Percentiles rank a stretch among this genome's conserved stretches.
Conservation (phyloP, 2,329 filamentous ascomycete genomes). For the Paramyrothecium sp. region DNA sequence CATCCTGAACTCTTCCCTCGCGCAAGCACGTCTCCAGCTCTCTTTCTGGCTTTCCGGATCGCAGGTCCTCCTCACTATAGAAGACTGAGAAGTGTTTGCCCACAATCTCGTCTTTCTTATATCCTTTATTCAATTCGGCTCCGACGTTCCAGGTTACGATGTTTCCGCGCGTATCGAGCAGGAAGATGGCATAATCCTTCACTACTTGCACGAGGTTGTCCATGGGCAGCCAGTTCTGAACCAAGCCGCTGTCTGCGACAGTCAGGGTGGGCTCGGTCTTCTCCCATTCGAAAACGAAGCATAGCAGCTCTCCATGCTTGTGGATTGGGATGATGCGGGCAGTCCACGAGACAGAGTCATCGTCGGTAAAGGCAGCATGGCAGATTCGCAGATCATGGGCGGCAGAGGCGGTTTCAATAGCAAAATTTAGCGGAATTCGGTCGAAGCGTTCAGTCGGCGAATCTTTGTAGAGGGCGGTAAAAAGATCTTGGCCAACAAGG, state of each 20-base stretch:
- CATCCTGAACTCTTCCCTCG: conserved; percentile 56
- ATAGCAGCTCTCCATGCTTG: conserved; percentile 22
- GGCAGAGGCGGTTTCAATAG: conserved; percentile 26
- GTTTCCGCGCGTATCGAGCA: conserved; percentile 54
- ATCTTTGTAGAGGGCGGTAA: conserved; percentile 21
- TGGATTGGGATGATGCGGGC: conserved; percentile 30
- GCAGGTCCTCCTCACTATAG: conserved; percentile 50
- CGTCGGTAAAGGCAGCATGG: conserved; percentile 12
- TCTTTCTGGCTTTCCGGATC: conserved; percentile 45
- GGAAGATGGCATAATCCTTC: conserved; percentile 63
- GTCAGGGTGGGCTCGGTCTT: conserved; percentile 11
- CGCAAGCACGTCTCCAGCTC: conserved; percentile 52
- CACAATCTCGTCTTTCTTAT: conserved; percentile 51
- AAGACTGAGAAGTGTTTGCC: conserved; percentile 58
- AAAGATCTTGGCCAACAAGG: conserved; percentile 25
- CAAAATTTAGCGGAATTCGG: conserved; percentile 18
- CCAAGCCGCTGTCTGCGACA: conserved; percentile 13
- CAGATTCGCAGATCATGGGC: conserved; percentile 20
- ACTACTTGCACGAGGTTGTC: conserved; percentile 59
- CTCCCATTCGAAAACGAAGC: conserved; percentile 29
- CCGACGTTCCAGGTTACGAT: conserved; percentile 59
- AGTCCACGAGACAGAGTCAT: conserved; percentile 21
- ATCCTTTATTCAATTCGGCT: conserved; percentile 55
- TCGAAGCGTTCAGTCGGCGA: conserved; percentile 21
- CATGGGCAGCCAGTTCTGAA: conserved; percentile 31